Evolutionary conservation across 352 stramenopile genomes (phyloP).

Genomic region (Phytophthora ramorum): DNA sequence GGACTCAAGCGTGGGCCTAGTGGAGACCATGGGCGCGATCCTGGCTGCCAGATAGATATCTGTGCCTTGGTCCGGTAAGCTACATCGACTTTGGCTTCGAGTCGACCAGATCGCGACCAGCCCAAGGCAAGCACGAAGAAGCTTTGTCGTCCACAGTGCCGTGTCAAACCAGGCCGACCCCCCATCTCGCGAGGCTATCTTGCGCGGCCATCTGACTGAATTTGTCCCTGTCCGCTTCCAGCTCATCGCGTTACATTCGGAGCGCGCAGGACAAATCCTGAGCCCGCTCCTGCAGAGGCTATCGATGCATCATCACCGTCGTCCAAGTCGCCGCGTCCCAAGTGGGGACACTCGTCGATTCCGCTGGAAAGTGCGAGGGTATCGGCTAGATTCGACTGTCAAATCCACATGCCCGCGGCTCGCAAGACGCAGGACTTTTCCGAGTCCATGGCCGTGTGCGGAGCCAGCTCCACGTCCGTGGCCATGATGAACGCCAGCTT

Average conservation of each 20-base stretch:
- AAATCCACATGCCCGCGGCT: constrained; percentile 17
- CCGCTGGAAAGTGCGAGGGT: constrained; percentile 3
- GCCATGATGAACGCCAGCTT: constrained; percentile 33
- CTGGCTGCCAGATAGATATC: too few relatives aligned
- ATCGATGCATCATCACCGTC: constrained; percentile 29
- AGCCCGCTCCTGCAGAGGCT: constrained; percentile 14
- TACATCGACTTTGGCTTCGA: too few relatives aligned
- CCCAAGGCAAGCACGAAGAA: constrained; percentile 14
- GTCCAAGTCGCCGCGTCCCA: constrained; percentile 2
- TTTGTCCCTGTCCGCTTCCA: constrained; percentile 11
- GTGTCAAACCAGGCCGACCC: constrained; percentile 14
- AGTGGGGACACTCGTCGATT: constrained; percentile 6
- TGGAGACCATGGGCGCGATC: too few relatives aligned
- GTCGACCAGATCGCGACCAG: constrained; percentile 34
- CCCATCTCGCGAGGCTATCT: constrained; percentile 29
- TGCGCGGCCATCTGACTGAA: constrained; percentile 36
- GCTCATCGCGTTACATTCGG: constrained; percentile 32
- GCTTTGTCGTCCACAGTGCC: not conserved
- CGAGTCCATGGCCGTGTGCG: constrained; percentile 19
- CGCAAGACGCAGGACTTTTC: constrained; percentile 17
- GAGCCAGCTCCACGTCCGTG: constrained; percentile 24
- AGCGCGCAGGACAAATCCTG: constrained; percentile 32
- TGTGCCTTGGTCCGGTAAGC: too few relatives aligned
- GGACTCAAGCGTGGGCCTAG: constrained; percentile 1
- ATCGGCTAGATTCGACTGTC: constrained; percentile 1